phyloP scores from a whole-genome alignment of 768 basidiomycete species.

The Lentinus tigrinus region DNA sequence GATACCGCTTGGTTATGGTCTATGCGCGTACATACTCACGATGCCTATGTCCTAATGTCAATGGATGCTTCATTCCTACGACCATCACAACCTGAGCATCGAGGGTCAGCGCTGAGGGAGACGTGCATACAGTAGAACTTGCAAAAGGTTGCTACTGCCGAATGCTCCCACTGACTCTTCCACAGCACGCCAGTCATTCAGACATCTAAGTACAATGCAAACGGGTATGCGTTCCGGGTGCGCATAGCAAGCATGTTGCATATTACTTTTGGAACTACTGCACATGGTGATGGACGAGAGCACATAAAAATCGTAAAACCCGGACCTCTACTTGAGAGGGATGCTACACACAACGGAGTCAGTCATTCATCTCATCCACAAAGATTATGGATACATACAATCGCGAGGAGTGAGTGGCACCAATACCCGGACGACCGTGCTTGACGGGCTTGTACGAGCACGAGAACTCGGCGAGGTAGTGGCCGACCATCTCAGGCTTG shows the following conservation, averaged over 20 bases:
- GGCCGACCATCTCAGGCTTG: slow-evolving; percentile 99
- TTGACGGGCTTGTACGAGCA: slow-evolving; percentile 98
- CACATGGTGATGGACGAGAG: slow-evolving; percentile 23
- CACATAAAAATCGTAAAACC: slow-evolving; percentile 29
- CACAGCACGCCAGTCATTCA: too few relatives aligned
- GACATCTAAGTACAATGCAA: neutral
- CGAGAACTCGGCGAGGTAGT: slow-evolving; percentile 97
- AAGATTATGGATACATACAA: slow-evolving; percentile 47
- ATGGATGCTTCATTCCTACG: too few relatives aligned
- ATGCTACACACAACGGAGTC: slow-evolving; percentile 50
- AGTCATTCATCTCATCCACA: slow-evolving; percentile 7
- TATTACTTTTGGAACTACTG: slow-evolving; percentile 36
- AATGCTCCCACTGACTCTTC: too few relatives aligned
- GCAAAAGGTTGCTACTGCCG: too few relatives aligned
- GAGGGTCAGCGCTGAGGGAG: too few relatives aligned
- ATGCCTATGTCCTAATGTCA: too few relatives aligned
- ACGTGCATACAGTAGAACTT: too few relatives aligned
- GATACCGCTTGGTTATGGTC: too few relatives aligned
- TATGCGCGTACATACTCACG: too few relatives aligned
- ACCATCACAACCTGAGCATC: too few relatives aligned
- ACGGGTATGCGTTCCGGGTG: slow-evolving; percentile 1
- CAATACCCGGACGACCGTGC: slow-evolving; percentile 99
- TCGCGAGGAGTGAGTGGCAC: slow-evolving; percentile 67
- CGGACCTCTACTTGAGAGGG: slow-evolving; percentile 84
- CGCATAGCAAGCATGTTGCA: slow-evolving; percentile 36